phyloP scores from a whole-genome alignment of 176 grass and related monocot genomes.

The Chrysopogon serrulatus region DNA sequence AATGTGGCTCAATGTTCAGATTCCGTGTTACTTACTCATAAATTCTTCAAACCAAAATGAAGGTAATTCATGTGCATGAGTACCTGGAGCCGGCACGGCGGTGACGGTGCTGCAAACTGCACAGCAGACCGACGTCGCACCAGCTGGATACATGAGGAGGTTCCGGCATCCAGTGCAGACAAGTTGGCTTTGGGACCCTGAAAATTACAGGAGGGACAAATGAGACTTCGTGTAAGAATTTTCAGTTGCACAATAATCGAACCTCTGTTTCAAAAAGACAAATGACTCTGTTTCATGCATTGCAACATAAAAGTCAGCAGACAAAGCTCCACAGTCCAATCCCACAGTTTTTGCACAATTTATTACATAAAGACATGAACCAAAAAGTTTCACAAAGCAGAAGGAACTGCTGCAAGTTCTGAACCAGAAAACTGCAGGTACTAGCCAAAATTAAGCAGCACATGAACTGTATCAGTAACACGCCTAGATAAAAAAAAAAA shows the following conservation, averaged over 20 bases:
- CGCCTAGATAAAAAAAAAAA: neutral
- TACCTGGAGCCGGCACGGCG: slow-evolving; percentile 83
- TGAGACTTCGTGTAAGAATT: neutral
- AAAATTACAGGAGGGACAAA: slow-evolving; percentile 19
- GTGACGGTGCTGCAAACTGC: slow-evolving; percentile 95
- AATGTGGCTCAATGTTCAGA: slow-evolving; percentile 2
- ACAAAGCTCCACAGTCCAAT: neutral
- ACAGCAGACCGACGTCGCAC: slow-evolving; percentile 89
- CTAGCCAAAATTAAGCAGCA: neutral
- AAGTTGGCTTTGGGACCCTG: slow-evolving; percentile 82
- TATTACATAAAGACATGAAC: neutral
- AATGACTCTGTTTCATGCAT: neutral
- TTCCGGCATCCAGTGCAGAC: slow-evolving; percentile 93
- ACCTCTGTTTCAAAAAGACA: neutral
- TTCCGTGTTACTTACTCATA: neutral
- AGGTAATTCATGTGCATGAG: neutral
- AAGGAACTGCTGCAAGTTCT: slow-evolving; percentile 9
- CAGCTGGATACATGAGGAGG: slow-evolving; percentile 89
- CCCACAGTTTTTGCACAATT: neutral
- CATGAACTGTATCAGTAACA: neutral
- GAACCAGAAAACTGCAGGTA: slow-evolving; percentile 7
- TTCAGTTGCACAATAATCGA: neutral
- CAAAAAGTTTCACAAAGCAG: neutral
- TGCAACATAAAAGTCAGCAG: slow-evolving; percentile 2
- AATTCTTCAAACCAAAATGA: slow-evolving; percentile 12